Conservation (phyloP, 2,329 filamentous ascomycete species). For the Sclerotinia minor region DNA sequence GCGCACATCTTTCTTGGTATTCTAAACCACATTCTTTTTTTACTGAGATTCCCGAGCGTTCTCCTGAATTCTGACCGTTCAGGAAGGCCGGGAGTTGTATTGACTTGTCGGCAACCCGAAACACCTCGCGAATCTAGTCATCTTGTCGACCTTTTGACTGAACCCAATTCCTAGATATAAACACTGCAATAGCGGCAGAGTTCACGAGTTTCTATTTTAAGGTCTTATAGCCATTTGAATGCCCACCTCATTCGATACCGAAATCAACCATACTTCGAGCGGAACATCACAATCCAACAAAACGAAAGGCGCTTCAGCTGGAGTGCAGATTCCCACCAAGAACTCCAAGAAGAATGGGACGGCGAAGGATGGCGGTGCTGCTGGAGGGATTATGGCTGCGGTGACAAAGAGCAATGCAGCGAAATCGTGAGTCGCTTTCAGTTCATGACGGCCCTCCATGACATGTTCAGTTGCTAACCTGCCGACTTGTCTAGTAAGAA, state of each 20-base stretch:
- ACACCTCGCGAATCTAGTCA: slow-evolving; percentile 25
- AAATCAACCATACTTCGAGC: slow-evolving; percentile 34
- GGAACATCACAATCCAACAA: slow-evolving; percentile 33
- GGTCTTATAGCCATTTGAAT: slow-evolving; percentile 39
- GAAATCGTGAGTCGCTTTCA: slow-evolving; percentile 38
- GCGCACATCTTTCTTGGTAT: background rate
- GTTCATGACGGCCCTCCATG: background rate
- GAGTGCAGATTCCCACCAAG: slow-evolving; percentile 38
- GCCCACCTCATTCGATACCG: slow-evolving; percentile 43
- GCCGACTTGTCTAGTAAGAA: slow-evolving; percentile 22
- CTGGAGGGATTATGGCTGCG: slow-evolving; percentile 36
- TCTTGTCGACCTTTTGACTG: slow-evolving; percentile 8
- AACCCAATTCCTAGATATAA: slow-evolving; percentile 25
- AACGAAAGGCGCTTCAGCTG: slow-evolving; percentile 34
- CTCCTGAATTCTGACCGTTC: slow-evolving; percentile 35
- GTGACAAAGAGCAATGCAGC: slow-evolving; percentile 41
- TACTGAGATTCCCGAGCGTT: slow-evolving; percentile 30
- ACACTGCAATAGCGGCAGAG: slow-evolving; percentile 6
- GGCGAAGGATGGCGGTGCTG: slow-evolving; percentile 39
- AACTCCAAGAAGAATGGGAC: slow-evolving; percentile 42
- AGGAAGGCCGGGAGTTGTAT: slow-evolving; percentile 34
- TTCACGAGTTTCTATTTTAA: background rate
- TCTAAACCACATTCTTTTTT: slow-evolving; percentile 11
- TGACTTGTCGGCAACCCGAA: slow-evolving; percentile 12
- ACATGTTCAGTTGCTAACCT: slow-evolving; percentile 19